Base-by-base conservation (phyloP, 164 flowering plant species). In the Paratinospora sagittata region DNA sequence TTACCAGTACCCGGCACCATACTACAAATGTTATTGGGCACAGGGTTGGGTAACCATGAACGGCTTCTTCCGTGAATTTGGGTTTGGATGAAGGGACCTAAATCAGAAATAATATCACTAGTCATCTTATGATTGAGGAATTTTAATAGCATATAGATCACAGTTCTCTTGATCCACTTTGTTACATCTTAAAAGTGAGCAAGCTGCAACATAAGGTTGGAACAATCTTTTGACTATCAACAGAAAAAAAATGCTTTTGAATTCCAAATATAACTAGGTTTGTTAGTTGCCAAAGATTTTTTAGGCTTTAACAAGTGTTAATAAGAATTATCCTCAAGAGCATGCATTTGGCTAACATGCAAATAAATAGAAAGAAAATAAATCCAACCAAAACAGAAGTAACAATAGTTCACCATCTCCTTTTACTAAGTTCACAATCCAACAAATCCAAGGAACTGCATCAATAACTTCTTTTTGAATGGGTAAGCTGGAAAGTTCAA, bases 1-100 rank as follows among this genome's bases (percentile, higher is more conserved):
- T 77, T 82, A 92, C 97, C 89, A 89, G 67, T 63, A 80, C 89
- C 30, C 89, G 79, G 76, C 83, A 92, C 97, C 97, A 92, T n/a
- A 81, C 81, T 72, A 65, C 66, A 73, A 86, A 83, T 55, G 87
- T 89, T 65, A 84, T 75, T 52, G 89, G 74, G 75, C 87, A 76
- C 23, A 92, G 77, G 39, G 88, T 83, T n/a, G 89, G 86, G 76
- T 85, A 89, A 37, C 82, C 81, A 73, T 80, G 82, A 77, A 63
- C 60, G 69, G 70, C 82, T 70, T 85, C 86, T 74, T 76, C 81
- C 58, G 26, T 71, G 21, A 67, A 57, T 63, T 41, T 71, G 68
- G 79, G 68, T 72, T 72, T 78, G 74, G 74, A 23, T 30, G 82
- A 75, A 47, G 84, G 78, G 30, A 79, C 89, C 97, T 91, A 19